Conservation (phyloP, 208 protist genomes). For the Wallacemonas sp. region DNA sequence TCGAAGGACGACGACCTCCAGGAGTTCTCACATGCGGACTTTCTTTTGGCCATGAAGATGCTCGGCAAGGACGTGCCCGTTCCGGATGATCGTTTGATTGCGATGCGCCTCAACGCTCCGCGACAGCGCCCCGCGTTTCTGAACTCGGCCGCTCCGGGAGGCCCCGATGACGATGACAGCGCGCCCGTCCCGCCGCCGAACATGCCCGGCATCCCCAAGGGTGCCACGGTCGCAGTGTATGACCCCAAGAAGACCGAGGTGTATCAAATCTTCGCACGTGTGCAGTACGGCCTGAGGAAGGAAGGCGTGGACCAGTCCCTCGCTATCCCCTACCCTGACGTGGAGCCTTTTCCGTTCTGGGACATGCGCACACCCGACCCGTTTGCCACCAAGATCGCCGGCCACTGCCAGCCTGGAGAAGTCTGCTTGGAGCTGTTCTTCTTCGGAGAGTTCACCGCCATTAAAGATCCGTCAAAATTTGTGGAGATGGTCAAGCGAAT, state of each 20-base stretch:
- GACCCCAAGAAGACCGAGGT: conserved; percentile 47
- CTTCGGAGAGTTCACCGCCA: conserved; percentile 66
- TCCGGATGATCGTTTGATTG: conserved; percentile 56
- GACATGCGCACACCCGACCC: conserved; percentile 63
- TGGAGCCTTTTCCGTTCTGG: conserved; percentile 72
- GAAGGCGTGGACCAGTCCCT: conserved; percentile 53
- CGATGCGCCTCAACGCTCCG: conserved; percentile 58
- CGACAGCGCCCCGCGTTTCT: conserved; percentile 66
- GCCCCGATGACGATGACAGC: neutral
- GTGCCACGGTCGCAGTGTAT: conserved; percentile 24
- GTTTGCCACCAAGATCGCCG: conserved; percentile 19
- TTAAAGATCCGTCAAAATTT: conserved; percentile 54
- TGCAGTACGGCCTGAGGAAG: conserved; percentile 55
- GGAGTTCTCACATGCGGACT: conserved; percentile 83
- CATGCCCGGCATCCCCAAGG: conserved; percentile 34
- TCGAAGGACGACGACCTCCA: conserved; percentile 59
- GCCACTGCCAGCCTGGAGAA: conserved; percentile 44
- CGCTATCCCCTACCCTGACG: conserved; percentile 54
- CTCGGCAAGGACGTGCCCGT: conserved; percentile 68
- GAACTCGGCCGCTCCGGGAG: conserved; percentile 22
- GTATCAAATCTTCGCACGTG: conserved; percentile 50
- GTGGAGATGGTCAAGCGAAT: conserved; percentile 35
- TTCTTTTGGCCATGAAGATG: conserved; percentile 78
- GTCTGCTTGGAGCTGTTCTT: conserved; percentile 80
- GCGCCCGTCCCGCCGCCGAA: conserved; percentile 26